A percentile compares a stretch with the other conserved stretches of the same genome.
Conservation (phyloP, 768 basidiomycete genomes). For the Agaricus subrufescens region DNA sequence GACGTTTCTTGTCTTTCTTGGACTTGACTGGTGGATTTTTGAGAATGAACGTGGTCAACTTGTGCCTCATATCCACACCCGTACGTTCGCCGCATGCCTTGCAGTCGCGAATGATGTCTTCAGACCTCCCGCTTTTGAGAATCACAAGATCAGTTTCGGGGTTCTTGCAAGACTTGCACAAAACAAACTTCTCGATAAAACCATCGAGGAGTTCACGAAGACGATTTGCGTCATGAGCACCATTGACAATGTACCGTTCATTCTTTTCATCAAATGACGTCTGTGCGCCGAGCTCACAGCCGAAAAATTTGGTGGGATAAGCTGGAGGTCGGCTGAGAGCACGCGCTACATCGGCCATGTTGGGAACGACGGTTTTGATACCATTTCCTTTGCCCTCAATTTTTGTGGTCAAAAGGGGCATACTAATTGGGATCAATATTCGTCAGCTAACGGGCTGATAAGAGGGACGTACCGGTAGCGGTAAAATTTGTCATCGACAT, state of each 20-base stretch:
- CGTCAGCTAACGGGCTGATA: not conserved
- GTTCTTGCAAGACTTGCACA: constrained; percentile 97
- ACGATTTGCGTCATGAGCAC: constrained; percentile 87
- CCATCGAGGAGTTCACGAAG: constrained; percentile 92
- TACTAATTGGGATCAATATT: constrained; percentile 41
- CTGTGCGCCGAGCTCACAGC: constrained; percentile 97
- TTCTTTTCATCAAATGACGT: constrained; percentile 95
- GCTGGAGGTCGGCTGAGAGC: constrained; percentile 92
- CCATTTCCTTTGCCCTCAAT: constrained; percentile 99
- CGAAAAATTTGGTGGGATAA: constrained; percentile 99
- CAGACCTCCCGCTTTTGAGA: constrained; percentile 73
- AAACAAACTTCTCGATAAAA: constrained; percentile 98
- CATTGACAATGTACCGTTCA: constrained; percentile 98
- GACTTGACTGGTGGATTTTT: constrained; percentile 94
- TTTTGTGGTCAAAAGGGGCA: constrained; percentile 93
- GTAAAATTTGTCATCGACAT: constrained; percentile 96
- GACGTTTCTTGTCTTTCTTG: constrained; percentile 62
- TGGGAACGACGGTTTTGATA: constrained; percentile 98
- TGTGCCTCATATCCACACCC: constrained; percentile 93
- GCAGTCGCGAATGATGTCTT: constrained; percentile 93
- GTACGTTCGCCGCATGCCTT: constrained; percentile 97
- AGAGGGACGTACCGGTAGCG: constrained; percentile 68
- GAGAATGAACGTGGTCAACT: constrained; percentile 91
- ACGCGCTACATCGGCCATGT: constrained; percentile 97
- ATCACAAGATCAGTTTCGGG: constrained; percentile 96